Evolutionary conservation across 2,329 filamentous ascomycete genomes (phyloP), one percentile per base, ranked within the genome.

Genomic region (Thelonectria discophora): DNA sequence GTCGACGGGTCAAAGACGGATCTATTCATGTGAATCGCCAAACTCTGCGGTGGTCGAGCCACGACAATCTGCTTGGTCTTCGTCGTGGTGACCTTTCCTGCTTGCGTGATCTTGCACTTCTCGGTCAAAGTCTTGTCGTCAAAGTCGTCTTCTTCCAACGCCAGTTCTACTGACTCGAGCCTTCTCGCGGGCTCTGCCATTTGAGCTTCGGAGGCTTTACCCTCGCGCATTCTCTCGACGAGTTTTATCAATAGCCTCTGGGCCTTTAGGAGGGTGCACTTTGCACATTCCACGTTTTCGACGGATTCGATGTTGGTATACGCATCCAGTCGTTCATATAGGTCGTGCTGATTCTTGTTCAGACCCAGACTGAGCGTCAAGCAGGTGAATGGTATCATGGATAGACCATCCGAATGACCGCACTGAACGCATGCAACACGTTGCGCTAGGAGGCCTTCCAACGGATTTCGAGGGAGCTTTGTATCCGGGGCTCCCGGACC

Each of bases 341-440:
- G 79, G 63, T 93, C 86, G 71, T 94, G 92, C 17, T 84, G 80
- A 30, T 77, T 74, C 65, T 82, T 84, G 49, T 84, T 83, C 5
- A 83, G 79, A 1, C 91, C 92, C 2, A 98, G 86, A 37, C 90
- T 93, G 0, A 98, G 86, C 0, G 94, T 97, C 48, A 98, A 80
- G 72, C 93, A 97, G 73, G 95, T 97, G 82, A 98, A 98, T 0
- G 93, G 93, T 18, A 93, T 96, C 79, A 98, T 87, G 1, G 91
- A 93, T 13, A 97, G 82, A 1, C 94, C 94, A 70, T 97, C 93
- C 0, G 92, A 93, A 77, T 91, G 90, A 8, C 93, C 92, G 74
- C 95, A 99, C 47, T 84, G 83, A 57, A 91, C 89, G 75, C 95
- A 99, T 0, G 92, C 91, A 1, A 98, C 93, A 40, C 93, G 86